Percentiles rank a stretch among this genome's conserved stretches.
Evolutionary conservation across 1,284 basidiomycete species (phyloP).

Genomic region (Lignosus rhinocerotis): DNA sequence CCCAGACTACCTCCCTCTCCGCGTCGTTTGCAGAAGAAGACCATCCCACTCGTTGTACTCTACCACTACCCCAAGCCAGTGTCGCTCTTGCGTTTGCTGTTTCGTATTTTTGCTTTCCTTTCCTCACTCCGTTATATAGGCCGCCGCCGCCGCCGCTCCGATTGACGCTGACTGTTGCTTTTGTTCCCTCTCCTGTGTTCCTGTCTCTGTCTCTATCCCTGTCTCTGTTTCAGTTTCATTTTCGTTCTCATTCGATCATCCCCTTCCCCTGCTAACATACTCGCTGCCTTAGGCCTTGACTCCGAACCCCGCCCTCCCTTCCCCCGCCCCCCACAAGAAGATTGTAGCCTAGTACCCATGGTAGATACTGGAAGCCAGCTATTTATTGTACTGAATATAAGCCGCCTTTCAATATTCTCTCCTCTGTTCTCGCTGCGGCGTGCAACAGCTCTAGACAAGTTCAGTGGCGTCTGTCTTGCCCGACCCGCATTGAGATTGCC

Average conservation of each 20-base stretch:
- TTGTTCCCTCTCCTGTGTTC: not conserved
- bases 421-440: not conserved
- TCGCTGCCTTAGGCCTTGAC: constrained; percentile 1
- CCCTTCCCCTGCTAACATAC: not conserved
- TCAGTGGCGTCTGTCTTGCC: too few relatives aligned
- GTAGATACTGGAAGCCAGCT: constrained; percentile 29
- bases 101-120: constrained; percentile 1
- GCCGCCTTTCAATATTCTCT: not conserved
- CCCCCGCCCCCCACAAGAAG: constrained; percentile 1
- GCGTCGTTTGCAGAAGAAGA: constrained; percentile 14
- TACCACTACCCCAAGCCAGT: not conserved
- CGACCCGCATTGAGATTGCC: too few relatives aligned
- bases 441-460: too few relatives aligned
- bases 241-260: not conserved
- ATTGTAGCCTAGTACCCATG: constrained; percentile 30
- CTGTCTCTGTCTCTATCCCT: not conserved
- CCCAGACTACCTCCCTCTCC: not conserved
- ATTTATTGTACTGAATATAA: constrained; percentile 30
- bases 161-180: not conserved
- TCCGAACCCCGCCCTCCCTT: too few relatives aligned
- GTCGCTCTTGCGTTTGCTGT: constrained; percentile 6
- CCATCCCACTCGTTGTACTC: constrained; percentile 11
- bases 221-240: not conserved
- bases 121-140: not conserved
- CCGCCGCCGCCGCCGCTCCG: too few relatives aligned